Evolutionary conservation across 345 rosid genomes (phyloP), one percentile per base, ranked within the genome.

Genomic region (Luvunga scandens): DNA sequence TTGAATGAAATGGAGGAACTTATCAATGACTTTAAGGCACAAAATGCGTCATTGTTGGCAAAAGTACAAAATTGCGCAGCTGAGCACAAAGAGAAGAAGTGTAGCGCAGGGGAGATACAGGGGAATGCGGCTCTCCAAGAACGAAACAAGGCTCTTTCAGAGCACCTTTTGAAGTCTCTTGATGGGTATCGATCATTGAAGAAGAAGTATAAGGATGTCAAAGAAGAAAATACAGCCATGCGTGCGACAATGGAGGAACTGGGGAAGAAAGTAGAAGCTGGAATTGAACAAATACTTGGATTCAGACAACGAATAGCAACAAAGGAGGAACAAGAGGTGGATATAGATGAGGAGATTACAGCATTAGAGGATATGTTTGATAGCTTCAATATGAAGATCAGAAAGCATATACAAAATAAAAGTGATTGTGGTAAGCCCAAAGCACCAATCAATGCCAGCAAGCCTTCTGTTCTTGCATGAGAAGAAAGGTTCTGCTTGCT

Each of bases 141-240:
- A 67, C 83, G 92, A 56, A 92, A 88, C 86, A 85, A 80, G 82
- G 87, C 77, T 21, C 85, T 94, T 38, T 91, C 98, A 2, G 91
- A 89, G 73, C 93, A 94, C 60, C 92, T 94, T 38, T 81, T 92
- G 27, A 89, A 81, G 82, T 91, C 93, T 7, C 90, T 92, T 55
- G 97, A 92, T 2, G 84, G 91, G 55, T 92, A 89, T 77, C 64
- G 89, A 31, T 83, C 96, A 22, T 78, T 91, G 38, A 94, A 92
- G 84, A 89, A 88, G 77, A 90, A 85, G 79, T 81, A 85, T 69
- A 89, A 75, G 77, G 92, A 86, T n/a, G 86, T 75, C 13, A 82
- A 83, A 78, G 90, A 90, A 55, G 90, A 94, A 53, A 86, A 82
- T 50, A 62, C 30, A 22, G 73, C 66, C 0, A 66, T 84, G 73